Base-by-base conservation (phyloP, 2,329 filamentous ascomycete species). In the Colletotrichum destructivum region DNA sequence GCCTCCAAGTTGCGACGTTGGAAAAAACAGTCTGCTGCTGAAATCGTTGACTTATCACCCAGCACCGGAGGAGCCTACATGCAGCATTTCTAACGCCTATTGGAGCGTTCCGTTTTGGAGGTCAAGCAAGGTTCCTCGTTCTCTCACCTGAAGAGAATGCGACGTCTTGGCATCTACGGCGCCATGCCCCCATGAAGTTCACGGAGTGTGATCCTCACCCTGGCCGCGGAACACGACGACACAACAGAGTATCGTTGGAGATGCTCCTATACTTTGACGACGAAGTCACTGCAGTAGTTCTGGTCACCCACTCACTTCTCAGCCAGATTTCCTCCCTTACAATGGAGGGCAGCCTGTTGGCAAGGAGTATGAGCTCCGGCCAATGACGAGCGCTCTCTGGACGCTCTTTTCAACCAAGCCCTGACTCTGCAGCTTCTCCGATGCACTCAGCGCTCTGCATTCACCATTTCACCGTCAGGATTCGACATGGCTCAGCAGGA, bases 161-260 rank as follows among this genome's bases (percentile, higher is more conserved):
- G 57, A 71, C 52, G 57, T 62, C 69, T 68, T 71, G 69, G 69
- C 64, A 38, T 38, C 2, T 11, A 38, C 35, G 35, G 35, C 35
- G 35, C 35, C 59, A 44, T 38, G 18, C 23, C 31, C 42, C 26
- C 42, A 3, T 11, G 9, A 35, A 51, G 44, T 35, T 8, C 13
- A 16, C 23, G 31, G 35, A 11, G 38, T 23, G 46, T 42, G 60
- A n/a, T n/a, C 42, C 31, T 51, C 31, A 26, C 46, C 13, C 21
- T 31, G 31, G 31, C 31, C 8, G 31, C 31, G 31, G 21, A 31
- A 55, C 2, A 26, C 6, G 13, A n/a, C 8, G 23, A 16, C 42
- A 61, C 7, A 26, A 11, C 23, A 12, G 12, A 38, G 38, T 6
- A 23, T 62, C 52, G 2, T 16, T 62, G 35, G 52, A 4, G 6